phyloP scores from a whole-genome alignment of 768 basidiomycete genomes.

The Multifurca ochricompacta region DNA sequence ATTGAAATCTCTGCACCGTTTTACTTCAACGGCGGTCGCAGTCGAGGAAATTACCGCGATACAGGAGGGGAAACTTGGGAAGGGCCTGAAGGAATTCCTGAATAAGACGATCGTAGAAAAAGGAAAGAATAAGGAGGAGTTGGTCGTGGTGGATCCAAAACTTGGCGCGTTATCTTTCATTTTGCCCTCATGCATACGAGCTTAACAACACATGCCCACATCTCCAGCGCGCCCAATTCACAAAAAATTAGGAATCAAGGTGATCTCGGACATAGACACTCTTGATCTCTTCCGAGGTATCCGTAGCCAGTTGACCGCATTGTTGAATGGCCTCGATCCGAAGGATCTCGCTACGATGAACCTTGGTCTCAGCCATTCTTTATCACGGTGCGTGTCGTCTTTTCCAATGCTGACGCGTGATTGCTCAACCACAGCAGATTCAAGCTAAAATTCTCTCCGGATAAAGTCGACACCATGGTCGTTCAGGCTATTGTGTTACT shows the following conservation, averaged over 20 bases:
- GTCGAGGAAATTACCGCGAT: slow-evolving; percentile 95
- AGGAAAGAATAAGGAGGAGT: slow-evolving; percentile 79
- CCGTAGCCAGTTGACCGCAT: slow-evolving; percentile 73
- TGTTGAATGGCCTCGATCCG: slow-evolving; percentile 87
- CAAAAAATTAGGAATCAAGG: slow-evolving; percentile 91
- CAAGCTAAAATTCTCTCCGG: slow-evolving; percentile 99
- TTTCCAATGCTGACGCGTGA: neutral
- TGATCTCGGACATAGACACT: slow-evolving; percentile 50
- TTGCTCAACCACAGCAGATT: slow-evolving; percentile 44
- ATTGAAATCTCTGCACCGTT: slow-evolving; percentile 91
- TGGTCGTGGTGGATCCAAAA: slow-evolving; percentile 83
- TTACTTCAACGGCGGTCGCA: slow-evolving; percentile 91
- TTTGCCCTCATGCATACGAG: neutral
- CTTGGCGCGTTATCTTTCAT: slow-evolving; percentile 58
- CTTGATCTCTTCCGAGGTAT: slow-evolving; percentile 94
- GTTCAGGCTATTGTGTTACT: slow-evolving; percentile 97
- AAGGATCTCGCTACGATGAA: slow-evolving; percentile 97
- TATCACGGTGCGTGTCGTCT: slow-evolving; percentile 65
- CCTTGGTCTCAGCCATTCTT: slow-evolving; percentile 91
- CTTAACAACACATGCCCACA: neutral
- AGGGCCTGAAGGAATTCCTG: slow-evolving; percentile 89
- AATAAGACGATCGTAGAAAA: slow-evolving; percentile 80
- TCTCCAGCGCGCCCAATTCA: slow-evolving; percentile 50
- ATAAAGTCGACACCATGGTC: slow-evolving; percentile 99
- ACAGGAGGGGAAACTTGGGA: slow-evolving; percentile 88